A percentile compares a stretch with the other conserved stretches of the same genome.
These are phyloP conservation scores for Beverwykella pulmonaria DNA, from an alignment of 495 filamentous ascomycete species.

Conservation along the genomic window DNA sequence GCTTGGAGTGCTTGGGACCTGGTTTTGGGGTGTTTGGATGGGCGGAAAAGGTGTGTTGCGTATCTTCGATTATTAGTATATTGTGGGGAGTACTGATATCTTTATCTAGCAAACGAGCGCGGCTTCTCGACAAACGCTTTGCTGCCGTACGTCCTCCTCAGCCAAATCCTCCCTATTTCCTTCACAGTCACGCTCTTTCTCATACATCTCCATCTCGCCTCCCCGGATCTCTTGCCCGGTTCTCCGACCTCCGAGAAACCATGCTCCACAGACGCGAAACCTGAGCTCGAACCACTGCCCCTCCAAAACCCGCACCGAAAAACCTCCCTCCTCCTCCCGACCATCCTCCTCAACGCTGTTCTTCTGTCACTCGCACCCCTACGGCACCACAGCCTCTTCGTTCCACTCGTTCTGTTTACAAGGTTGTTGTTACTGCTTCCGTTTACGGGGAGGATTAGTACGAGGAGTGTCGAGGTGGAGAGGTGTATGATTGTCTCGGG, in stretches of 20 bases:
- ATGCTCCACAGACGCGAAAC: background rate
- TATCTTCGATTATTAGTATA: no score
- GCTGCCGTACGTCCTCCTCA: slow-evolving; percentile 1
- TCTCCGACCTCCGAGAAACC: background rate
- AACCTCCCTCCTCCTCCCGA: slow-evolving; percentile 12
- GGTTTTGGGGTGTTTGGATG: slow-evolving; percentile 26
- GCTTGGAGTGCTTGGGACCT: slow-evolving; percentile 7
- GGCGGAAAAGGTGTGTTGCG: slow-evolving; percentile 11
- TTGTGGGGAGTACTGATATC: background rate
- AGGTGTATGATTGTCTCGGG: background rate
- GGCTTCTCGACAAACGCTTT: background rate
- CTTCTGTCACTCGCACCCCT: slow-evolving; percentile 16
- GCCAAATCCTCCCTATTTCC: slow-evolving; percentile 16
- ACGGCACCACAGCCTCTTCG: slow-evolving; percentile 2
- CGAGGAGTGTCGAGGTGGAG: background rate
- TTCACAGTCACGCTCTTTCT: slow-evolving; percentile 16
- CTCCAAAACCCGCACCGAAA: background rate
- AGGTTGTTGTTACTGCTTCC: slow-evolving; percentile 18
- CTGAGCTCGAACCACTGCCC: background rate
- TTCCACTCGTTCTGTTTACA: slow-evolving; percentile 15
- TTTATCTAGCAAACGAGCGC: background rate
- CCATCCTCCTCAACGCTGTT: slow-evolving; percentile 10
- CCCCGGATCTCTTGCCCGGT: background rate
- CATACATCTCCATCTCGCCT: slow-evolving; percentile 13
- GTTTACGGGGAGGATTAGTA: background rate